Base-by-base conservation (phyloP, 805 yeast genomes). In the Candida xyloterini region DNA sequence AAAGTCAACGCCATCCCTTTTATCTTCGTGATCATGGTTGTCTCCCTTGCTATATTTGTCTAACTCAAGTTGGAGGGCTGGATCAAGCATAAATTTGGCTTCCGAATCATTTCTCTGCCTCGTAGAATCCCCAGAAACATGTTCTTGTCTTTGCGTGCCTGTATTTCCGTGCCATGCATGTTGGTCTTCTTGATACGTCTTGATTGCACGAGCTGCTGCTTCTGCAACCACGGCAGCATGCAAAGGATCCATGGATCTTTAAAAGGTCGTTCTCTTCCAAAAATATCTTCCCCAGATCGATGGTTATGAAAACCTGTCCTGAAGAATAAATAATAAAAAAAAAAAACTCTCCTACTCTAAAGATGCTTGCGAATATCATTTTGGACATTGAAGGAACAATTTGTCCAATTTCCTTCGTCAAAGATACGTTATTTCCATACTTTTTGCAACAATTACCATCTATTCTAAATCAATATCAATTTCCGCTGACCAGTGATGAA, bases 341-440 rank as follows among this genome's bases (percentile, higher is more conserved):
- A 37, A 42, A 42, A 38, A 39, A 39, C 16, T 25, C 25, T 18
- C 15, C 32, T 32, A 15, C 27, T 10, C 25, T 7, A 10, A 11
- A 23, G 8, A 40, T 32, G 36, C 23, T 24, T 7, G 10, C 26
- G 10, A 30, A 71, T 1, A 55, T 76, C 8, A 59, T 84, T 2
- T 68, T 89, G 5, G 95, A 87, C 50, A 87, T 88, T 25, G 98
- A 90, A 57, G 98, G 98, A 13, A 90, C 97, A 0, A 79, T 90
- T 22, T 90, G 97, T 56, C 90, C 96, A 3, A 89, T 90, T 15
- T 73, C 90, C 1, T 90, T 90, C 56, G 98, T 90, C 29, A 84
- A 84, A 52, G 89, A 85, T 21, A 69, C 66, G 2, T 63, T 90
- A 24, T 83, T 79, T 62, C 96, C 96, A 0, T 89, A 76, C 56